phyloP scores from a whole-genome alignment of 2,329 filamentous ascomycete species.

The Leptographium lundbergii region DNA sequence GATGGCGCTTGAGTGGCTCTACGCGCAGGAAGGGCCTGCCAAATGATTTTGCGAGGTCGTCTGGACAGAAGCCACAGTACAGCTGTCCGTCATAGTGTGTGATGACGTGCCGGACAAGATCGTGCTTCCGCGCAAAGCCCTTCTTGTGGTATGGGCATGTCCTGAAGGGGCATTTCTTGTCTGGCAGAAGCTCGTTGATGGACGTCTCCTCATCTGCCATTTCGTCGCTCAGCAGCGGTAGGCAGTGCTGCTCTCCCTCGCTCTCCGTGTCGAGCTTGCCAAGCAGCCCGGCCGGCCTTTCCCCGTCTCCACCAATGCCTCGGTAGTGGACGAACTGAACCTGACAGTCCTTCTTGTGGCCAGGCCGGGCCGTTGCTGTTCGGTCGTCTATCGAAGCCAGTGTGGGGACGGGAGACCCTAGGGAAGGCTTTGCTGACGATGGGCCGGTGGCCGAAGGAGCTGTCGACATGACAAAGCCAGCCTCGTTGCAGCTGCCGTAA shows the following conservation, averaged over 20 bases:
- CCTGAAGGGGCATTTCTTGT: slow-evolving; percentile 2
- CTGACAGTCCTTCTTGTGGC: neutral
- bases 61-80: slow-evolving; percentile 7
- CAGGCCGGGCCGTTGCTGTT: neutral
- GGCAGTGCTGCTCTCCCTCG: neutral
- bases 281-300: neutral
- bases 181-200: slow-evolving; percentile 1
- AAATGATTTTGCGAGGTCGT: slow-evolving; percentile 1
- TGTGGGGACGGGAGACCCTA: neutral
- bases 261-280: neutral
- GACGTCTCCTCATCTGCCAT: neutral
- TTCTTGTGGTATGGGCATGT: slow-evolving; percentile 2
- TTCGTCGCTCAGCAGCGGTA: neutral
- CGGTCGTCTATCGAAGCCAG: neutral
- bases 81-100: slow-evolving; percentile 6
- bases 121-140: slow-evolving; percentile 5
- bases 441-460: neutral
- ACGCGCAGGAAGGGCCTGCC: slow-evolving; percentile 2
- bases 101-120: slow-evolving; percentile 7
- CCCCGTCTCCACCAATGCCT: neutral
- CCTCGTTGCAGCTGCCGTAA: neutral
- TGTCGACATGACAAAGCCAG: neutral
- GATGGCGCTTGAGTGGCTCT: slow-evolving; percentile 6
- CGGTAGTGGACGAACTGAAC: slow-evolving; percentile 4
- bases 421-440: neutral